Evolutionary conservation across 2,329 filamentous ascomycete species (phyloP), one percentile per base, ranked within the genome.

Genomic region (Helminthosporium solani): DNA sequence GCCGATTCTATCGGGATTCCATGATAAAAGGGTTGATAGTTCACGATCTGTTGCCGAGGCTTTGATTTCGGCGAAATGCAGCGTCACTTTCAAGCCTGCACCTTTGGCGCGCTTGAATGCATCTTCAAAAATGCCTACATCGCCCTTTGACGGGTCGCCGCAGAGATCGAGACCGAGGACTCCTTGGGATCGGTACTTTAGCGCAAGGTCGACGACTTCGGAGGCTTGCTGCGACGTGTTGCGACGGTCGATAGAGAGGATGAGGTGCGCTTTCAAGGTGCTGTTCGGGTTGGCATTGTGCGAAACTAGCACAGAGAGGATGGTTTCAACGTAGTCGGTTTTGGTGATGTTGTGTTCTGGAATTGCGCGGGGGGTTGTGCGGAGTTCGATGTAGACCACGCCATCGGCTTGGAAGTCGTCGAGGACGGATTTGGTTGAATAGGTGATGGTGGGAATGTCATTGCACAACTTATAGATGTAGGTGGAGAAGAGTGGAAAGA

Each of bases 161-260:
- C 88, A 92, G 16, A 94, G 78, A 61, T 94, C 89, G 18, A 94
- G 68, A 12, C 84, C 88, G 1, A 92, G 85, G 3, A 92, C 80
- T 15, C 82, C 81, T 3, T 31, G 5, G 28, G 3, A 12, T 6
- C 28, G 70, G 63, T 84, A 80, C 47, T 73, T 71, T 37, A 79
- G 66, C 1, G 86, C 87, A 1, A 94, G 76, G 15, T 78, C 71
- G 19, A 91, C 77, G 3, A 85, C 80, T 49, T 84, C 75, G n/a
- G 74, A 60, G 0, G 88, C 88, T 52, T 86, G 80, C 1, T 70
- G 62, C 7, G 74, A 57, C 7, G 78, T 75, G 54, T 81, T 82
- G 16, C 84, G 78, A 15, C 88, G 80, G 68, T 95, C 88, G 31
- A 92, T 74, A 25, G 86, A 88, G 9, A 94, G 77, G 54, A 94